Evolutionary conservation across 108 stramenopile genomes (phyloP).

Genomic region (Bacterosira constricta): DNA sequence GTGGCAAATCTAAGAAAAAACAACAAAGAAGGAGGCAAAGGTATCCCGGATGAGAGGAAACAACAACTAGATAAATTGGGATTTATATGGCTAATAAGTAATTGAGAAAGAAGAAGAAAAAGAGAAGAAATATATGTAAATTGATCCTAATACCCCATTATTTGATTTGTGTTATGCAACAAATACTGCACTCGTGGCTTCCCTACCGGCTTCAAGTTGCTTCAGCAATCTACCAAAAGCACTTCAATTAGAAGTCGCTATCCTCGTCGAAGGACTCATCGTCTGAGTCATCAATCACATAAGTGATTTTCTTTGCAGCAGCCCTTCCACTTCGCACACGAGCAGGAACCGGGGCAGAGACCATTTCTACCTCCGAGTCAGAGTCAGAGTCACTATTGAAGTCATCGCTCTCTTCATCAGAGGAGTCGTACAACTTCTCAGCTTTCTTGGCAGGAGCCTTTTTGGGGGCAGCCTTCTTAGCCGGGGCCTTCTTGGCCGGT

Average conservation of each 20-base stretch:
- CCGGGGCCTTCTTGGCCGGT: slow-evolving; percentile 1
- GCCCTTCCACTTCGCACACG: slow-evolving; percentile 32
- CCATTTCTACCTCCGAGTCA: slow-evolving; percentile 8
- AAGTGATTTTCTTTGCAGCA: slow-evolving; percentile 25
- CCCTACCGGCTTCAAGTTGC: too few species aligned
- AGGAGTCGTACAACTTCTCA: slow-evolving; percentile 12
- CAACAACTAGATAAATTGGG: too few species aligned
- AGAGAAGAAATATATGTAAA: too few species aligned
- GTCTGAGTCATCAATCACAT: slow-evolving; percentile 27
- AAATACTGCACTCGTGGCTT: too few species aligned
- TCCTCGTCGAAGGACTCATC: slow-evolving; percentile 17
- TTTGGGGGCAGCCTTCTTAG: slow-evolving; percentile 7
- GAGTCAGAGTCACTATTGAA: slow-evolving; percentile 14
- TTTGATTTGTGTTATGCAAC: too few species aligned
- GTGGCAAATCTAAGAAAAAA: too few species aligned
- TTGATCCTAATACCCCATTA: too few species aligned
- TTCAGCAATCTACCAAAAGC: too few species aligned
- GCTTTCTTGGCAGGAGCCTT: slow-evolving; percentile 28
- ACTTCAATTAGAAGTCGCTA: slow-evolving; percentile 14
- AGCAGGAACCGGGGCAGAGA: slow-evolving; percentile 4
- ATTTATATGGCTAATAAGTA: too few species aligned
- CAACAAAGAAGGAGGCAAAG: too few species aligned
- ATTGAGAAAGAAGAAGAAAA: too few species aligned
- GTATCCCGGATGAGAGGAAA: too few species aligned
- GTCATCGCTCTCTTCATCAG: slow-evolving; percentile 19